A percentile compares a stretch with the other conserved stretches of the same genome.
Evolutionary conservation across 495 filamentous ascomycete genomes (phyloP).

Genomic region (Hypoxylon perforatum): DNA sequence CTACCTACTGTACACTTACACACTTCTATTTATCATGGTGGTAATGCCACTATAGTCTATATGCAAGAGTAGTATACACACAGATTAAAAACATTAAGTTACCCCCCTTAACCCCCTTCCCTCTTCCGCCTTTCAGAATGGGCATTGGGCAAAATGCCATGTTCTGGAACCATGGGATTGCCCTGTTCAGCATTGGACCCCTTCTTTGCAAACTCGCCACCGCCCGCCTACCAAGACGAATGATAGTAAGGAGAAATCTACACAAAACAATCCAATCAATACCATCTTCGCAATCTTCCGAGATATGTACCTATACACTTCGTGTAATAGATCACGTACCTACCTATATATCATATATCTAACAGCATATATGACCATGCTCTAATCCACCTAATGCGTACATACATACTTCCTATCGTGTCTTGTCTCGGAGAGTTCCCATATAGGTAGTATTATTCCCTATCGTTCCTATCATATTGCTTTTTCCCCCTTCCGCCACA

Average conservation of each 20-base stretch:
- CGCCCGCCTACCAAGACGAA: neutral
- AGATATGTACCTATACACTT: slow-evolving; percentile 28
- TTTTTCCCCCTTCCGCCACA: neutral
- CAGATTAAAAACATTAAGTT: slow-evolving; percentile 13
- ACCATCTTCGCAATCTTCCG: slow-evolving; percentile 37
- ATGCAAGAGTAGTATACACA: slow-evolving; percentile 9
- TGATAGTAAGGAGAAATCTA: neutral
- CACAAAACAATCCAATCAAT: neutral
- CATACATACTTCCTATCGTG: slow-evolving; percentile 15
- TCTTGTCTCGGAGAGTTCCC: slow-evolving; percentile 36
- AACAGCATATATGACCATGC: neutral
- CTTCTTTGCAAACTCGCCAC: slow-evolving; percentile 1
- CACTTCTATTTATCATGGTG: slow-evolving; percentile 2
- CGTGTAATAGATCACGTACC: neutral
- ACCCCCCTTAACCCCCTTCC: neutral
- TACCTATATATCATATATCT: neutral
- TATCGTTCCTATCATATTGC: slow-evolving; percentile 7
- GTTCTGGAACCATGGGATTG: slow-evolving; percentile 34
- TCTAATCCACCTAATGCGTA: neutral
- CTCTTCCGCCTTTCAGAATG: slow-evolving; percentile 17
- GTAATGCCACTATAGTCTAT: neutral
- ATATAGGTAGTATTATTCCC: slow-evolving; percentile 17
- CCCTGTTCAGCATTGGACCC: slow-evolving; percentile 28
- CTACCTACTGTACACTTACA: neutral
- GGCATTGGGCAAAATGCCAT: slow-evolving; percentile 44